Conservation (phyloP, 2,329 filamentous ascomycete species). For the Tolypocladium inflatum region DNA sequence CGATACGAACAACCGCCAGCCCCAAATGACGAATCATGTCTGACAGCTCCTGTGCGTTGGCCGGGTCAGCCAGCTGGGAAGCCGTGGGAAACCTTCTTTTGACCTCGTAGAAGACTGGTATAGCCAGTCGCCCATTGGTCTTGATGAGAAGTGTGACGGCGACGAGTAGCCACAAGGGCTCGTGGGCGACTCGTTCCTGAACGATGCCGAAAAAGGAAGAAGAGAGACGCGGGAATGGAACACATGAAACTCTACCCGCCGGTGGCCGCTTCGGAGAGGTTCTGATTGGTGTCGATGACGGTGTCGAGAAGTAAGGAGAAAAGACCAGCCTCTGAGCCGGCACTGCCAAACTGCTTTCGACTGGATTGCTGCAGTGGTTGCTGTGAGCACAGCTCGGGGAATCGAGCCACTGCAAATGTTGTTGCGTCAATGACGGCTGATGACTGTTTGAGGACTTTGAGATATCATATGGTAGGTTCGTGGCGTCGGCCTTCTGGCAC, state of each 20-base stretch:
- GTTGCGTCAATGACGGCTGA: background rate
- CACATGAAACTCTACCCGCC: slow-evolving; percentile 38
- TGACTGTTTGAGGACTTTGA: background rate
- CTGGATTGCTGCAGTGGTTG: background rate
- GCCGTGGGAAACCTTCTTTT: slow-evolving; percentile 61
- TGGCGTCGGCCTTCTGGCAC: background rate
- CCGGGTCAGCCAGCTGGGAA: slow-evolving; percentile 46
- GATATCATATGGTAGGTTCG: background rate
- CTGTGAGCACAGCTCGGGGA: background rate
- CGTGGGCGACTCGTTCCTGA: slow-evolving; percentile 66
- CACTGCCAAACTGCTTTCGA: background rate
- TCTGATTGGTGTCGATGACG: slow-evolving; percentile 7
- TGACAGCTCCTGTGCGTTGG: slow-evolving; percentile 39
- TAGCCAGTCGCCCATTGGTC: slow-evolving; percentile 63
- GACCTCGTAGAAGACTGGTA: slow-evolving; percentile 65
- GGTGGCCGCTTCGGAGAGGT: slow-evolving; percentile 21
- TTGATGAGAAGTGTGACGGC: slow-evolving; percentile 80
- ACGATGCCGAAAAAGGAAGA: slow-evolving; percentile 64
- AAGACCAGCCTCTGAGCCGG: background rate
- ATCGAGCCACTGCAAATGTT: background rate
- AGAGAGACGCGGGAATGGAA: slow-evolving; percentile 60
- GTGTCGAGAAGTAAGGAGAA: slow-evolving; percentile 24
- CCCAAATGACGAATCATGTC: slow-evolving; percentile 61
- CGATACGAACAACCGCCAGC: slow-evolving; percentile 57
- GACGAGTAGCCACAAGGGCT: slow-evolving; percentile 73